A percentile compares a stretch with the other conserved stretches of the same genome.
Evolutionary conservation across 805 yeast genomes (phyloP).

Genomic region (Tetrapisispora namnaoensis): DNA sequence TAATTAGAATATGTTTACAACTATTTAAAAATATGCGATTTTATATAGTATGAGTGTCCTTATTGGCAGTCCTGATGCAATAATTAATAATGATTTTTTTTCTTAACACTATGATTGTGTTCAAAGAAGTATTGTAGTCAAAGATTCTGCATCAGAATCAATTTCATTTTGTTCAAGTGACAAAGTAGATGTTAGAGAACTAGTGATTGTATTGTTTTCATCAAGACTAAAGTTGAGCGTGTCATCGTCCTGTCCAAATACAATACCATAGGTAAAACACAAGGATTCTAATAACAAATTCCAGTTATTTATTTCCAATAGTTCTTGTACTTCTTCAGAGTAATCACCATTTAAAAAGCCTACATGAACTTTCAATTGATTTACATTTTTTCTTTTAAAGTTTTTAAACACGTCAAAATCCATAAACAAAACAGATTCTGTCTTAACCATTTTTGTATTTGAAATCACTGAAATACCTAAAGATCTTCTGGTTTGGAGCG

Average conservation of each 20-base stretch:
- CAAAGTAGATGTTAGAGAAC: not conserved
- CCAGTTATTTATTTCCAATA: slow-evolving; percentile 26
- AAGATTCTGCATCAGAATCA: slow-evolving; percentile 6
- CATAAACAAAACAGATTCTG: slow-evolving; percentile 18
- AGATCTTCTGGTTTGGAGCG: slow-evolving; percentile 2
- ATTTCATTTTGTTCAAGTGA: not conserved
- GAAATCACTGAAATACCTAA: slow-evolving; percentile 21
- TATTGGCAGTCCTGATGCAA: not conserved
- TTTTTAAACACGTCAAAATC: slow-evolving; percentile 15
- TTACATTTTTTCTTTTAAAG: slow-evolving; percentile 14
- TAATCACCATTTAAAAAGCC: slow-evolving; percentile 28
- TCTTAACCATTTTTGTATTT: slow-evolving; percentile 17
- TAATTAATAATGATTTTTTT: no score
- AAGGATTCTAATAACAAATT: slow-evolving; percentile 21
- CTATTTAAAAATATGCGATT: not conserved
- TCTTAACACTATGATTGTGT: not conserved
- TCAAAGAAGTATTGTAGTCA: slow-evolving; percentile 3
- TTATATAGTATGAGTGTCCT: not conserved
- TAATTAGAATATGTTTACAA: not conserved
- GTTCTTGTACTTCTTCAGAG: slow-evolving; percentile 21
- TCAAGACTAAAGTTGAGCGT: slow-evolving; percentile 8
- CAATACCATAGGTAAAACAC: slow-evolving; percentile 22
- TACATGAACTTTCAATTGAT: slow-evolving; percentile 25
- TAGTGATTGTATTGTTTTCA: slow-evolving; percentile 3
- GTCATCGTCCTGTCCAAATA: slow-evolving; percentile 26